phyloP scores from a whole-genome alignment of 78 protist species.

The Isochrysis galbana region DNA sequence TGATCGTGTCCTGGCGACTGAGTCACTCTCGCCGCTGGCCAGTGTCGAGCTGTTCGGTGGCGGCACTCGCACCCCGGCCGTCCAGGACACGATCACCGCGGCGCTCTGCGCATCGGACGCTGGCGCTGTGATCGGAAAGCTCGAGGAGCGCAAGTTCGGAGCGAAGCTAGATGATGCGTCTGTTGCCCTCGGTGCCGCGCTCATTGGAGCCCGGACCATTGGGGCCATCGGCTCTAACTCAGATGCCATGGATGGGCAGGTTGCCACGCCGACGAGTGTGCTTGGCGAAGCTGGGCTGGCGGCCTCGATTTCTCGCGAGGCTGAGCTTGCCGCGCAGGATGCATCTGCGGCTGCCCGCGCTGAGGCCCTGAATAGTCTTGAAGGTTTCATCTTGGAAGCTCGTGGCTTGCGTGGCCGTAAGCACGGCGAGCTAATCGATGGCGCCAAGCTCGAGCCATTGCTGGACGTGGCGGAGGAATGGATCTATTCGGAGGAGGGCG shows the following conservation, averaged over 20 bases:
- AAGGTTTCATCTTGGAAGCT: not conserved
- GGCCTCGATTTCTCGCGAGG: not conserved
- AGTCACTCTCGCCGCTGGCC: not conserved
- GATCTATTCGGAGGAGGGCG: slow-evolving; percentile 6
- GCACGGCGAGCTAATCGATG: not conserved
- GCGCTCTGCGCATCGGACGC: not conserved
- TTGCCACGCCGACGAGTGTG: not conserved
- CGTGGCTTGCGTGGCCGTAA: not conserved
- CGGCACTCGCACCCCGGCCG: not conserved
- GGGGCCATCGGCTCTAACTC: not conserved
- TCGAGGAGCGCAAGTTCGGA: not conserved
- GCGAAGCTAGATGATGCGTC: not conserved
- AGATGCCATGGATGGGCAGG: not conserved
- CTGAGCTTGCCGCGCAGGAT: not conserved
- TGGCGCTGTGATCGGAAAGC: not conserved
- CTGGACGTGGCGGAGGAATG: slow-evolving; percentile 15
- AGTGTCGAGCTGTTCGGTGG: not conserved
- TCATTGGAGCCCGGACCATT: not conserved
- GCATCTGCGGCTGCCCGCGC: not conserved
- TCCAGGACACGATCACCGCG: not conserved
- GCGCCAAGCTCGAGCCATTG: not conserved
- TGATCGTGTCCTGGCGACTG: not conserved
- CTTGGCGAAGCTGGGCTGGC: not conserved
- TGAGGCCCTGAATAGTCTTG: not conserved
- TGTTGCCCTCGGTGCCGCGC: not conserved